Conservation (phyloP, 768 basidiomycete genomes). For the Lactifluus pinguis region DNA sequence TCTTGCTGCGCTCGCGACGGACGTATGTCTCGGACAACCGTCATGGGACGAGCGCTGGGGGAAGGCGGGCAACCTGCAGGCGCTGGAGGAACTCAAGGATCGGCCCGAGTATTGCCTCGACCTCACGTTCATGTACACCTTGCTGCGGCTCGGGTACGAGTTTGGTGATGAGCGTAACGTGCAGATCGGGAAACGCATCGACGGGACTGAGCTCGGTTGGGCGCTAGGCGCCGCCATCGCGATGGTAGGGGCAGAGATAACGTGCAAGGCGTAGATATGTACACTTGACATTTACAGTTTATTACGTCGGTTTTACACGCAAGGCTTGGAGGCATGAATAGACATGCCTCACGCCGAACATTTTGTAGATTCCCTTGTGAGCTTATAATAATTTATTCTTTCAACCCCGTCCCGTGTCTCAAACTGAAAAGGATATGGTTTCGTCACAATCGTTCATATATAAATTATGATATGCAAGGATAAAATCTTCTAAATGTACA, state of each 20-base stretch:
- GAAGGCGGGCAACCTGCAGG: constrained; percentile 30
- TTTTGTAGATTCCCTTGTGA: too few relatives aligned
- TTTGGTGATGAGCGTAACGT: constrained; percentile 61
- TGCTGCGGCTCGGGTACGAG: constrained; percentile 87
- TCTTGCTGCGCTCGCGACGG: constrained; percentile 54
- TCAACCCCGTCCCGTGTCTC: too few relatives aligned
- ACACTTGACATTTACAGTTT: background rate
- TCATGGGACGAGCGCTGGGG: constrained; percentile 47
- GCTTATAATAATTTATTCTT: too few relatives aligned
- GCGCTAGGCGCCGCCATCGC: constrained; percentile 77
- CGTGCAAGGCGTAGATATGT: constrained; percentile 34
- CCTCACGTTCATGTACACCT: constrained; percentile 87
- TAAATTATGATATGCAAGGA: background rate
- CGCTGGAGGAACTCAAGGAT: constrained; percentile 61
- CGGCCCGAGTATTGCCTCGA: constrained; percentile 95
- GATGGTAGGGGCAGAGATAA: constrained; percentile 55
- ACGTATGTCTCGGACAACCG: constrained; percentile 62
- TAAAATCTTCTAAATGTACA: background rate
- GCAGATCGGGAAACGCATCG: constrained; percentile 77
- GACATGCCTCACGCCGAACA: too few relatives aligned
- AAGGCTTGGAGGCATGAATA: background rate
- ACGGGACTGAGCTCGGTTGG: constrained; percentile 91
- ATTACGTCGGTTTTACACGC: background rate
- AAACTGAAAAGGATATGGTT: background rate
- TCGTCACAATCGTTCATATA: background rate